These are phyloP conservation scores for Breviolum minutum DNA, from an alignment of 73 alveolate genomes.

Conservation along the genomic window DNA sequence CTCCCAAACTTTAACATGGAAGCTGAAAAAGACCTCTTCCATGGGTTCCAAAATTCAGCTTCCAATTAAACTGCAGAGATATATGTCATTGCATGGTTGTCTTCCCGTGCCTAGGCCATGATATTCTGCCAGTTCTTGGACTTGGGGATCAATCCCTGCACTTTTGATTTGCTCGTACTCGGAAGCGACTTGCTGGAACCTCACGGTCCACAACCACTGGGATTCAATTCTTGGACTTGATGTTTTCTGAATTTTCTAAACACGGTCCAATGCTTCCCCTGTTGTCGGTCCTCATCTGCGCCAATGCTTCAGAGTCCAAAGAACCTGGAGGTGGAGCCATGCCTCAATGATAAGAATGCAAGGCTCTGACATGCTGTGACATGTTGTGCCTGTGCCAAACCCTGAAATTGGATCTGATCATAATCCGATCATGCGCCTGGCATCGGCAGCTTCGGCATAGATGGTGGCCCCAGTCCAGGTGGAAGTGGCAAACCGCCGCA, in stretches of 20 bases:
- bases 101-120: constrained; percentile 53
- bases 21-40: no score
- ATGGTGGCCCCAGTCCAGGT: constrained; percentile 52
- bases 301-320: constrained; percentile 86
- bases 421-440: not conserved
- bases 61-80: no score
- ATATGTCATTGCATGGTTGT: not conserved
- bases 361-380: not conserved
- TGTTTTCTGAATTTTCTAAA: not conserved
- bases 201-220: not conserved
- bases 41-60: no score
- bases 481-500: constrained; percentile 10
- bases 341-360: not conserved
- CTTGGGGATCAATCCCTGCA: constrained; percentile 87
- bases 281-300: constrained; percentile 64
- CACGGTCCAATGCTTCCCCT: not conserved
- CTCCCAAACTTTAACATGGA: not conserved
- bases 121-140: constrained; percentile 68
- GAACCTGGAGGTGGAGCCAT: constrained; percentile 10
- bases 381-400: not conserved
- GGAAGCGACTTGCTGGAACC: constrained; percentile 85
- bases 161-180: constrained; percentile 94
- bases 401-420: not conserved
- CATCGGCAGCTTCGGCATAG: constrained; percentile 18
- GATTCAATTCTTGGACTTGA: not conserved